These are phyloP conservation scores for Camelina sativa DNA, from an alignment of 345 rosid genomes.

Conservation along the genomic window DNA sequence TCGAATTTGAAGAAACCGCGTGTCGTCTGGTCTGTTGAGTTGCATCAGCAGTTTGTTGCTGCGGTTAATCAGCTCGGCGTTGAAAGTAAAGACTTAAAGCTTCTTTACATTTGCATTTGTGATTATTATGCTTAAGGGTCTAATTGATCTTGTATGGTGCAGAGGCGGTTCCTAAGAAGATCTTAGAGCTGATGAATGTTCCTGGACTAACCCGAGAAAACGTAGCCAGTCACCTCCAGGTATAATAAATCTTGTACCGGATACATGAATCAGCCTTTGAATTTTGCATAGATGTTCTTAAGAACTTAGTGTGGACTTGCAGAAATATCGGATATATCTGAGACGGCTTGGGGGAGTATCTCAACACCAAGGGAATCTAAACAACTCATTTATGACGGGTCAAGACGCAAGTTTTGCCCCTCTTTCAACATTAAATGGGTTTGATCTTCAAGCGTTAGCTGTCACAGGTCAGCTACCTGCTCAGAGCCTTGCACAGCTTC, in stretches of 20 bases:
- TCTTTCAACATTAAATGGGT: constrained; percentile 65
- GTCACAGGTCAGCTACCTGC: constrained; percentile 85
- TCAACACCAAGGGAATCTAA: constrained; percentile 62
- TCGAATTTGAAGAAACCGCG: constrained; percentile 82
- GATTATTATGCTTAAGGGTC: not conserved
- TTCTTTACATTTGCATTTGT: not conserved
- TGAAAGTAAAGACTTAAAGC: constrained; percentile 65
- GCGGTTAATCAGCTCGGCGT: constrained; percentile 91
- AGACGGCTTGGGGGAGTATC: constrained; percentile 94
- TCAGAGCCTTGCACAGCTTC: constrained; percentile 88
- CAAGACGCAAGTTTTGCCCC: constrained; percentile 75
- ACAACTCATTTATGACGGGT: constrained; percentile 64
- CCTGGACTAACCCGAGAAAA: constrained; percentile 91
- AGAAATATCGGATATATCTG: constrained; percentile 96
- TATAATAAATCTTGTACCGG: constrained; percentile 35
- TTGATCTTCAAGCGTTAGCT: constrained; percentile 84
- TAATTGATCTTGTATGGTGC: constrained; percentile 13
- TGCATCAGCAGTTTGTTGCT: constrained; percentile 88
- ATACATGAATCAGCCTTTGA: not conserved
- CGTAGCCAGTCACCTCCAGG: constrained; percentile 97
- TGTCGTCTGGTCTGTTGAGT: constrained; percentile 91
- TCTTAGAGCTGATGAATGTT: constrained; percentile 92
- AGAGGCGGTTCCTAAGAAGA: constrained; percentile 96
- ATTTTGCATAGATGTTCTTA: constrained; percentile 10
- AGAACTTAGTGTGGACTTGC: constrained; percentile 30